Base-by-base conservation (phyloP, 495 filamentous ascomycete species). In the Aspergillus coremiiformis region DNA sequence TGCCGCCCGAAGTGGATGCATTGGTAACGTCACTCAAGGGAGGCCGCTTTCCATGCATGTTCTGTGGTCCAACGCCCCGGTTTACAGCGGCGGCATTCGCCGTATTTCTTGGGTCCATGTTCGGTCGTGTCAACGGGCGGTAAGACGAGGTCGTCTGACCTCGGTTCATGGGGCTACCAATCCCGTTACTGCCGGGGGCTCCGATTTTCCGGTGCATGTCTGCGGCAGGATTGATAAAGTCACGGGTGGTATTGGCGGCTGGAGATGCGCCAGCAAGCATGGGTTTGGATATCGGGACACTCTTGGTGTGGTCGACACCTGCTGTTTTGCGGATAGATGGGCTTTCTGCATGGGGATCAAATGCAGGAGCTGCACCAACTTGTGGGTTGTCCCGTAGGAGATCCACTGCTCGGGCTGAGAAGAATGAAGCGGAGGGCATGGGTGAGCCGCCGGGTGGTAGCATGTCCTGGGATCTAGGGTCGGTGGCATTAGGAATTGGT, bases 291-390 rank as follows among this genome's bases (percentile, higher is more conserved):
- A 94, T 72, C 0, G 87, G 84, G 30, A 82, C 80, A 23, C 81
- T 86, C 48, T 81, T 84, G 22, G 71, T 82, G 57, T 93, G 87
- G 56, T 95, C 89, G 42, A 96, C 77, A n/a, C 90, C 90, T 0
- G 86, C 84, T 3, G 91, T 95, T 60, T 92, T 90, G 26, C 87
- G 84, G 52, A 95, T 92, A 0, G 88, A 90, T 0, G 90, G 88
- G 54, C 86, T 90, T 56, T 95, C 89, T 4, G 82, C 76, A 49
- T 84, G 80, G 3, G 89, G 89, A 61, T 96, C 87, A 67, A 95
- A 96, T 44, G 80, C 78, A 7, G 76, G 77, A 14, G 80, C 73
- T 5, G 68, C 47, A 4, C 74, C 67, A 2, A 59, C 62, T 35
- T 72, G 67, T n/a, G 75, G 66, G 22, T 75, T 71, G 20, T 76